phyloP scores from a whole-genome alignment of 257 asterid genomes.

The Salvia hispanica region DNA sequence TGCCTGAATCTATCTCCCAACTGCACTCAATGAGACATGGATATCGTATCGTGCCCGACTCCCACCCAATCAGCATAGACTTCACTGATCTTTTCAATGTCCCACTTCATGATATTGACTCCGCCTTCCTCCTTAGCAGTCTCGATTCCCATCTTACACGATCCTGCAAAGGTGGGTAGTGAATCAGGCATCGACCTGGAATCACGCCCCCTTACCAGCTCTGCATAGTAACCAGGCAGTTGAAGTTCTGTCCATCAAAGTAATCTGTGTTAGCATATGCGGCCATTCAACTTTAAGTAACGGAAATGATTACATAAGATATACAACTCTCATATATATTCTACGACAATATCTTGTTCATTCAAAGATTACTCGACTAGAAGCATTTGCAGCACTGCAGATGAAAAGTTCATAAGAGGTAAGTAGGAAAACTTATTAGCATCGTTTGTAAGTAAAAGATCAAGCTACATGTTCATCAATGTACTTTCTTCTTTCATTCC shows the following conservation, averaged over 20 bases:
- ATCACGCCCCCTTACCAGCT: slow-evolving; percentile 15
- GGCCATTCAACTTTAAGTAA: slow-evolving; percentile 3
- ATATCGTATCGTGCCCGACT: background rate
- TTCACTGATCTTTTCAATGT: slow-evolving; percentile 35
- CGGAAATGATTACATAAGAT: background rate
- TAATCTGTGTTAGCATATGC: slow-evolving; percentile 18
- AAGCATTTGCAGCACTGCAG: slow-evolving; percentile 1
- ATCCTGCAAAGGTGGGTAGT: slow-evolving; percentile 26
- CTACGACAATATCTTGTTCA: background rate
- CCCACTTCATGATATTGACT: slow-evolving; percentile 33
- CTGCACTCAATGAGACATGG: slow-evolving; percentile 14
- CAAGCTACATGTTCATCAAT: slow-evolving; percentile 1
- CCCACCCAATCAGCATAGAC: slow-evolving; percentile 66
- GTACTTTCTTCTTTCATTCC: background rate
- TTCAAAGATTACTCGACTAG: background rate
- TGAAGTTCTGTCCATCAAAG: slow-evolving; percentile 44
- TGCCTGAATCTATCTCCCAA: slow-evolving; percentile 8
- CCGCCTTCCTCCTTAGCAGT: slow-evolving; percentile 23
- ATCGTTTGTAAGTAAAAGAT: background rate
- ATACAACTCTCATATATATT: background rate
- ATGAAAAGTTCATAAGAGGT: background rate
- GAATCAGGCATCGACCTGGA: slow-evolving; percentile 7
- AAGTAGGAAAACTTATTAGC: background rate
- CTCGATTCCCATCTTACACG: slow-evolving; percentile 19
- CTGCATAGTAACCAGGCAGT: slow-evolving; percentile 17